A percentile compares a stretch with the other conserved stretches of the same genome.
Evolutionary conservation across 2,329 filamentous ascomycete species (phyloP).

Genomic region (Ophiostoma pallidulum): DNA sequence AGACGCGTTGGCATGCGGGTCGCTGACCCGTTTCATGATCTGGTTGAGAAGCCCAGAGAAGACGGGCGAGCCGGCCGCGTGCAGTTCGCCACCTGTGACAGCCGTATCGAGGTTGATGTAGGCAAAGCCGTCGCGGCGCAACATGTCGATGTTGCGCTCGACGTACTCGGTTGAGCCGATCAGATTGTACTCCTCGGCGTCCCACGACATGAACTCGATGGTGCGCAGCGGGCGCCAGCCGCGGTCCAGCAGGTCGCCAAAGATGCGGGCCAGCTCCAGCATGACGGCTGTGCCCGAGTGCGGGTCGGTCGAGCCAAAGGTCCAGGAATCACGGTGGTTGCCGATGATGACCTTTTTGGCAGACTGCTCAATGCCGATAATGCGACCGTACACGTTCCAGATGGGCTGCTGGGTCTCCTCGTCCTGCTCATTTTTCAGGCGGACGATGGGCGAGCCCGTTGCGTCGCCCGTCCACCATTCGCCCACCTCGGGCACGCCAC

Average conservation of each 20-base stretch:
- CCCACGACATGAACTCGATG: slow-evolving; percentile 96
- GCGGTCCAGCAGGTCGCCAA: slow-evolving; percentile 64
- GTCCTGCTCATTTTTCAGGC: slow-evolving; percentile 78
- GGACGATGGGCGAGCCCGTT: slow-evolving; percentile 62
- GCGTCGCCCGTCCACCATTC: slow-evolving; percentile 80
- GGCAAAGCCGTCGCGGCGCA: slow-evolving; percentile 67
- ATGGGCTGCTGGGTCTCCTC: slow-evolving; percentile 74
- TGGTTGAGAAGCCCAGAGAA: slow-evolving; percentile 64
- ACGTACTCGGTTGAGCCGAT: slow-evolving; percentile 94
- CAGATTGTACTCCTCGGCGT: slow-evolving; percentile 84
- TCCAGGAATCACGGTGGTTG: slow-evolving; percentile 89
- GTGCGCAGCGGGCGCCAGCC: slow-evolving; percentile 91
- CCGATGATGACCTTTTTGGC: slow-evolving; percentile 82
- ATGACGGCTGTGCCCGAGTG: slow-evolving; percentile 85
- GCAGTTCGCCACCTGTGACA: slow-evolving; percentile 65
- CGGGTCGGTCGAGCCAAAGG: slow-evolving; percentile 76
- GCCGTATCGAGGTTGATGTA: slow-evolving; percentile 89
- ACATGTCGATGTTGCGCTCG: slow-evolving; percentile 65
- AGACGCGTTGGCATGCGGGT: slow-evolving; percentile 63
- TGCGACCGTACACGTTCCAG: slow-evolving; percentile 82
- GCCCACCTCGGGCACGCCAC: slow-evolving; percentile 62
- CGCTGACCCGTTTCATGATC: slow-evolving; percentile 63
- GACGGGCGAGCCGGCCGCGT: slow-evolving; percentile 70
- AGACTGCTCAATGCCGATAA: slow-evolving; percentile 72
- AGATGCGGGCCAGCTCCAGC: slow-evolving; percentile 77